Evolutionary conservation across 768 basidiomycete genomes (phyloP).

Genomic region (Hydnomerulius pinastri): DNA sequence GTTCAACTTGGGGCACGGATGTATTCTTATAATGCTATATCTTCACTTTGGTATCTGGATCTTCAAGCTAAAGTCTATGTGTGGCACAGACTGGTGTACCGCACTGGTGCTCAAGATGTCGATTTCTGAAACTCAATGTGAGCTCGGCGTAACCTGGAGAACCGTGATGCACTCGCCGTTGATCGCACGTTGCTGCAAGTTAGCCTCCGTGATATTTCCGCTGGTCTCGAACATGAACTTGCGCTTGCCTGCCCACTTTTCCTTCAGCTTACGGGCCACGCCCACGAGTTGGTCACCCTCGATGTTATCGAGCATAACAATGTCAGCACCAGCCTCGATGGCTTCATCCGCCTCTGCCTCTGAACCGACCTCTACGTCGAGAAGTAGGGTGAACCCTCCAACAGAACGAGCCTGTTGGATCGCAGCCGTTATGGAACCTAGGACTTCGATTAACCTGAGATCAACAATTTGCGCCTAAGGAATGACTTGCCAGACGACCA

Average conservation of each 20-base stretch:
- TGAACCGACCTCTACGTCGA: constrained; percentile 92
- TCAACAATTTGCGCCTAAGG: not conserved
- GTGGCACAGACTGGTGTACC: constrained; percentile 89
- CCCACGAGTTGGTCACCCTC: constrained; percentile 70
- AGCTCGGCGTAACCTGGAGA: not conserved
- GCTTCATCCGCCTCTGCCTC: constrained; percentile 95
- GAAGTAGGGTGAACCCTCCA: constrained; percentile 86
- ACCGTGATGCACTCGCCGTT: constrained; percentile 57
- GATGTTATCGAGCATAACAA: constrained; percentile 95
- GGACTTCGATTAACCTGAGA: constrained; percentile 6
- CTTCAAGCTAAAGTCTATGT: constrained; percentile 97
- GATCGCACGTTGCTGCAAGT: constrained; percentile 77
- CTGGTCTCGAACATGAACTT: constrained; percentile 93
- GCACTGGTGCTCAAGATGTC: constrained; percentile 92
- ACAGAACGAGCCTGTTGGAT: constrained; percentile 84
- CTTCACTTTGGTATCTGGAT: constrained; percentile 66
- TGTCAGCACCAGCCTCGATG: constrained; percentile 93
- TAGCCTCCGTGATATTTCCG: constrained; percentile 90
- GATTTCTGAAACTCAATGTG: constrained; percentile 59
- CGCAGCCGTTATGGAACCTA: constrained; percentile 89
- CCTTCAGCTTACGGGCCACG: constrained; percentile 71
- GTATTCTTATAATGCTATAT: constrained; percentile 8
- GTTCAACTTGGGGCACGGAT: constrained; percentile 50
- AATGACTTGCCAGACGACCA: constrained; percentile 81
- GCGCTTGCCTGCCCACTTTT: constrained; percentile 76